Conservation (phyloP, 1,284 basidiomycete species). For the Ustilago tritici region DNA sequence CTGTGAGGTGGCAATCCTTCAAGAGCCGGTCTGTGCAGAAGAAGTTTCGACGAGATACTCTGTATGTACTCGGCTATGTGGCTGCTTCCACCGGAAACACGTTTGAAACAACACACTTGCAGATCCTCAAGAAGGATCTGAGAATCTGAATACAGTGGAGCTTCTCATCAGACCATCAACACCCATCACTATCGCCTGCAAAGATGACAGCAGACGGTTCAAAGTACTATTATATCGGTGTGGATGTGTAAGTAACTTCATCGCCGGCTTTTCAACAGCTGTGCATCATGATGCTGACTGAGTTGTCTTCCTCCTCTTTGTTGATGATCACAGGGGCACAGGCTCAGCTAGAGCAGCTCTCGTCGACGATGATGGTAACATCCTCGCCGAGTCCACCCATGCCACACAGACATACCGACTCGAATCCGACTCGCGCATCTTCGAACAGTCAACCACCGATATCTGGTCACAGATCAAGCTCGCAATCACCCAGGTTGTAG, state of each 20-base stretch:
- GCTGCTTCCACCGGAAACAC: constrained; percentile 24
- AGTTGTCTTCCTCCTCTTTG: background rate
- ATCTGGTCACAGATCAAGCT: constrained; percentile 84
- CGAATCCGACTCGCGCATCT: constrained; percentile 86
- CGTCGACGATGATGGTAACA: constrained; percentile 79
- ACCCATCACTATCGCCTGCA: background rate
- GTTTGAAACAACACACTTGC: constrained; percentile 2
- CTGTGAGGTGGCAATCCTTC: constrained; percentile 10
- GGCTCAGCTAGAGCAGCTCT: constrained; percentile 92
- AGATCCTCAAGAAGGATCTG: background rate
- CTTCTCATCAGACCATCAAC: background rate
- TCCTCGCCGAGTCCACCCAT: constrained; percentile 82
- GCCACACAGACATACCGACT: constrained; percentile 87
- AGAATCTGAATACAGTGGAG: background rate
- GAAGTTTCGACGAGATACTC: constrained; percentile 7
- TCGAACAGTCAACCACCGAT: constrained; percentile 81
- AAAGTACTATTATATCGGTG: constrained; percentile 73
- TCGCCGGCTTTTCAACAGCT: background rate
- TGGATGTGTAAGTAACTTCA: constrained; percentile 73
- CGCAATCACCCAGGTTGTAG: constrained; percentile 79
- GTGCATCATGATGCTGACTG: background rate
- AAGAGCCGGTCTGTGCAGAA: constrained; percentile 27
- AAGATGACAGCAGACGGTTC: constrained; percentile 21
- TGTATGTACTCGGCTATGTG: background rate
- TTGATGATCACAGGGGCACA: constrained; percentile 75